Evolutionary conservation across 257 asterid species (phyloP).

Genomic region (Nicotiana attenuata): DNA sequence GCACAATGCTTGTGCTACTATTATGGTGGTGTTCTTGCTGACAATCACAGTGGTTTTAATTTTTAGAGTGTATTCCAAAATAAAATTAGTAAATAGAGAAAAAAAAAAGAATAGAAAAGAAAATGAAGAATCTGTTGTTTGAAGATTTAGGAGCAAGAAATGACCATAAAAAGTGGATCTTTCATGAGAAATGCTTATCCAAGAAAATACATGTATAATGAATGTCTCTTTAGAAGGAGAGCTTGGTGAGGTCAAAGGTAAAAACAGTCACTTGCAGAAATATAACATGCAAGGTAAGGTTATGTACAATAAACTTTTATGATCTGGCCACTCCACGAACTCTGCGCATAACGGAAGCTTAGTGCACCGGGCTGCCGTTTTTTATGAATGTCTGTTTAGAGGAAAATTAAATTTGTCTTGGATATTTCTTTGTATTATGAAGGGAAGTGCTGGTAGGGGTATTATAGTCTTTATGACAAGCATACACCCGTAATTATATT

Average conservation of each 20-base stretch:
- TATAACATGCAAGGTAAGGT: too few relatives aligned
- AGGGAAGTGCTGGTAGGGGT: background rate
- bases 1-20: background rate
- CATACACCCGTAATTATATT: background rate
- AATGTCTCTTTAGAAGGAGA: background rate
- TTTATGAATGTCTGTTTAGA: background rate
- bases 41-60: background rate
- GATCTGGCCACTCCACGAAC: too few relatives aligned
- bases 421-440: background rate
- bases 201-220: background rate
- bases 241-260: too few relatives aligned
- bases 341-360: too few relatives aligned
- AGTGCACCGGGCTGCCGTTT: too few relatives aligned
- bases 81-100: background rate
- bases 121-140: background rate
- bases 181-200: constrained; percentile 8
- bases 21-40: constrained; percentile 7
- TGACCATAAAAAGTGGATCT: constrained; percentile 20
- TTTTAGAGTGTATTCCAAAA: constrained; percentile 13
- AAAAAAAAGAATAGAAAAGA: background rate
- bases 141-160: constrained; percentile 25
- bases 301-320: too few relatives aligned
- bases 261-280: too few relatives aligned
- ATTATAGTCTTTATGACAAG: background rate
- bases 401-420: background rate